A percentile compares a stretch with the other conserved stretches of the same genome.
Conservation (phyloP, 2,329 filamentous ascomycete genomes). For the Fulvia fulva region DNA sequence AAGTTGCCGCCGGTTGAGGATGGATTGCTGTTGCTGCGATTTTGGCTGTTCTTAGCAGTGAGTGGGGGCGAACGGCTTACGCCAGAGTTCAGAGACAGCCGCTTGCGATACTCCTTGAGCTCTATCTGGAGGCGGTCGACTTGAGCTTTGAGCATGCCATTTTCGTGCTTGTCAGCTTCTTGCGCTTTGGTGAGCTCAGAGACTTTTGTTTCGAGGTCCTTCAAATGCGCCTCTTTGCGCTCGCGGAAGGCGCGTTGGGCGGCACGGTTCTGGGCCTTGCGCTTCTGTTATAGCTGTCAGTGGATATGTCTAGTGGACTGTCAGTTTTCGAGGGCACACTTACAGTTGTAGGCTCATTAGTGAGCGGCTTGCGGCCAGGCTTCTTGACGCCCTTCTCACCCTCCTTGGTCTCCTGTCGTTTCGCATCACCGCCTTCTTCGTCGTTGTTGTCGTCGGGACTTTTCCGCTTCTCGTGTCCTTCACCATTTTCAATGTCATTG, state of each 20-base stretch:
- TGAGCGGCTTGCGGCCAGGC: constrained; percentile 91
- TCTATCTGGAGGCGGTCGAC: constrained; percentile 83
- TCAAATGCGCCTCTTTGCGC: constrained; percentile 87
- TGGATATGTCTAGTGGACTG: constrained; percentile 1
- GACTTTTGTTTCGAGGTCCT: constrained; percentile 72
- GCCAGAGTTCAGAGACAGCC: constrained; percentile 60
- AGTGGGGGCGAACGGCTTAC: constrained; percentile 48
- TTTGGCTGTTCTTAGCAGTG: constrained; percentile 26
- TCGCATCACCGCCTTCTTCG: constrained; percentile 64
- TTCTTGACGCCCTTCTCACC: constrained; percentile 87
- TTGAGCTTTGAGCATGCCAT: constrained; percentile 76
- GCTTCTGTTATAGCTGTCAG: no score
- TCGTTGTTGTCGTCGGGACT: constrained; percentile 59
- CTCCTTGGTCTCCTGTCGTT: constrained; percentile 77
- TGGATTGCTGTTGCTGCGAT: constrained; percentile 28
- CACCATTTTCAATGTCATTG: constrained; percentile 30
- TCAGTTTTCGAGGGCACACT: constrained; percentile 35
- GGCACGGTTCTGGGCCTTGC: constrained; percentile 92
- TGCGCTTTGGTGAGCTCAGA: constrained; percentile 72
- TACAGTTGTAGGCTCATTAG: constrained; percentile 92
- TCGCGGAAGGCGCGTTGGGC: constrained; percentile 91
- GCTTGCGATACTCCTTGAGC: constrained; percentile 85
- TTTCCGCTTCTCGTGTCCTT: constrained; percentile 66
- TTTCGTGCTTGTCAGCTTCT: constrained; percentile 78
- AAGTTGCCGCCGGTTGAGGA: constrained; percentile 61